phyloP scores from a whole-genome alignment of 116 monocot genomes.

The Papilionanthe hybrid region DNA sequence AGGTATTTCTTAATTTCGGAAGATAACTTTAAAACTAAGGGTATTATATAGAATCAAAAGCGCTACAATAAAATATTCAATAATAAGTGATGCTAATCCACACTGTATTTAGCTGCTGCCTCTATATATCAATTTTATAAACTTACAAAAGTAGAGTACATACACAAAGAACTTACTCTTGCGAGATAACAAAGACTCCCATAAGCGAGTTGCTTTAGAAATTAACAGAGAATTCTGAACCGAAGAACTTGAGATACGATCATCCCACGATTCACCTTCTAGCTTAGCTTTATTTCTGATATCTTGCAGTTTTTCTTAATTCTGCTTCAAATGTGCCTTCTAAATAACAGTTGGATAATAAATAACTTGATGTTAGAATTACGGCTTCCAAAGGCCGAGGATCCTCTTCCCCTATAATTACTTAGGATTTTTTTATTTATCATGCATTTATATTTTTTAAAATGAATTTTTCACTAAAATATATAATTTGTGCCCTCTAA shows the following conservation, averaged over 20 bases:
- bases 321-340: constrained; percentile 99
- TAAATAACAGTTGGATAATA: constrained; percentile 13
- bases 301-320: constrained; percentile 91
- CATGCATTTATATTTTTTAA: too few relatives aligned
- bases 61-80: neutral
- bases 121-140: neutral
- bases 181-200: constrained; percentile 93
- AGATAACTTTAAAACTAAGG: neutral
- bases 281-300: constrained; percentile 85
- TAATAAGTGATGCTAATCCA: too few relatives aligned
- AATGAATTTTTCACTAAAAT: too few relatives aligned
- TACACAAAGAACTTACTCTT: constrained; percentile 49
- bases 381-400: too few relatives aligned
- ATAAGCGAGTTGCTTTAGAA: constrained; percentile 85
- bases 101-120: too few relatives aligned
- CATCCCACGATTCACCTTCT: constrained; percentile 92
- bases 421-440: too few relatives aligned
- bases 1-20: neutral
- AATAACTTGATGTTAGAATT: constrained; percentile 1
- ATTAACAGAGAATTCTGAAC: constrained; percentile 78
- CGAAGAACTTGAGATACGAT: constrained; percentile 53
- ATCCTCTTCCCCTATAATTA: too few relatives aligned
- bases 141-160: neutral
- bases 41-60: neutral
- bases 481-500: too few relatives aligned